Base-by-base conservation (phyloP, 352 stramenopile genomes). In the Saprolegnia parasitica region DNA sequence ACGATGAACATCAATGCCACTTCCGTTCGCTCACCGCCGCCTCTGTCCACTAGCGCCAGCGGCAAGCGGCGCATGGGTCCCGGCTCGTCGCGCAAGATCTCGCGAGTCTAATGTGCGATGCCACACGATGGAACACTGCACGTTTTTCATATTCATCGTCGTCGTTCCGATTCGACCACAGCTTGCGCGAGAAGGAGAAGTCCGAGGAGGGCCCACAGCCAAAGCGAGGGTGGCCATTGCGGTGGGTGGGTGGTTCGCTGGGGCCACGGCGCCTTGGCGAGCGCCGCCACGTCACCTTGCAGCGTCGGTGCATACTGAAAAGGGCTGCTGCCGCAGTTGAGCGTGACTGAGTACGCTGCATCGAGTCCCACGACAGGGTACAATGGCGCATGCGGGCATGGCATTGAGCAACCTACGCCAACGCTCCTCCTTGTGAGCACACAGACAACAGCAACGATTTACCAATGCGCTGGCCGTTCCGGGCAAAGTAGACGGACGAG, bases 351-450 rank as follows among this genome's bases (percentile, higher is more conserved):
- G 35, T 92, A 84, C 37, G 81, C 77, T 3, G 84, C 91, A 65
- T 96, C 89, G 29, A 96, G 58, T 4, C 89, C 89, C 2, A 96
- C 80, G 2, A 90, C 83, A 0, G 89, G 89, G 42, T 88, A 96
- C 77, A 83, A 84, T 10, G 73, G 78, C 16, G 72, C 74, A 45
- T 87, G 73, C 9, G 60, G 21, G 49, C 79, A 87, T 32, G 80
- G 73, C 11, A 90, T 63, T 35, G 73, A 76, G 21, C 58, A 37
- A 23, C 85, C 81, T 71, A 35, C 29, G 32, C 64, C 37, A 70
- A 71, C 35, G 5, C 23, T 20, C 37, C 23, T 20, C 37, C 49
- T 39, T 24, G 29, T 35, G 2, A 35, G 29, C 29, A 11, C 13
- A 2, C 52, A 4, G 8, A 21, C 24, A 16, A 2, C 4, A 35